These are phyloP conservation scores for Paecilomyces niveus DNA, from an alignment of 2,329 filamentous ascomycete genomes.

Conservation along the genomic window DNA sequence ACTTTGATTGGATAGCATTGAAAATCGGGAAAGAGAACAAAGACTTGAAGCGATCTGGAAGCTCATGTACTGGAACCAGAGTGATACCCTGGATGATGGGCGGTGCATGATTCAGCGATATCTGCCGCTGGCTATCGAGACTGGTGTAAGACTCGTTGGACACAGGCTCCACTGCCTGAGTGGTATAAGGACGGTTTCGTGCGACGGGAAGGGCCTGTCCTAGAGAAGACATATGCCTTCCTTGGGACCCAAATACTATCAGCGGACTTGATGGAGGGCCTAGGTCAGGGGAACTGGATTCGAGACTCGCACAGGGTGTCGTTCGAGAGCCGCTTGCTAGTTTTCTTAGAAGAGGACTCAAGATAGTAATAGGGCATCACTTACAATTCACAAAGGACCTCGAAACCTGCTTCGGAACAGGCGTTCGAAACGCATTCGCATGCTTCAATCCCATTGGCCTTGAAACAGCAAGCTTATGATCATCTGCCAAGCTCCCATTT, in stretches of 20 bases:
- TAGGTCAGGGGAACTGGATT: slow-evolving; percentile 22
- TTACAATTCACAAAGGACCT: slow-evolving; percentile 22
- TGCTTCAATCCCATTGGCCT: background rate
- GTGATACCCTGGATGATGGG: slow-evolving; percentile 53
- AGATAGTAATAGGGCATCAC: slow-evolving; percentile 3
- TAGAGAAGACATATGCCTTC: slow-evolving; percentile 1
- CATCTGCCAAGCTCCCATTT: background rate
- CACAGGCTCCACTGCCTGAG: background rate
- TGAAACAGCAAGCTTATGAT: background rate
- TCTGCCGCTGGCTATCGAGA: slow-evolving; percentile 8
- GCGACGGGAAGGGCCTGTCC: background rate
- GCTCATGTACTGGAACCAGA: slow-evolving; percentile 50
- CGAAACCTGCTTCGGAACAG: slow-evolving; percentile 13
- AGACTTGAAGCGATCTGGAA: slow-evolving; percentile 63
- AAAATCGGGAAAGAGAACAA: slow-evolving; percentile 69
- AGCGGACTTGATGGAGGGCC: slow-evolving; percentile 25
- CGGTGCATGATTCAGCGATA: slow-evolving; percentile 24
- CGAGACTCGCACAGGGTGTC: slow-evolving; percentile 14
- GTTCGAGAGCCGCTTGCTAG: slow-evolving; percentile 11
- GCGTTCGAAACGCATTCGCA: background rate
- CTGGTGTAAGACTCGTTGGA: background rate
- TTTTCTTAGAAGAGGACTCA: slow-evolving; percentile 3
- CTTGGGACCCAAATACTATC: slow-evolving; percentile 15
- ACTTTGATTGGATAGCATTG: slow-evolving; percentile 78
- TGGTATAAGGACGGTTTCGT: slow-evolving; percentile 4